Evolutionary conservation across 2,329 filamentous ascomycete genomes (phyloP).

Genomic region (Phaeoacremonium minimum): DNA sequence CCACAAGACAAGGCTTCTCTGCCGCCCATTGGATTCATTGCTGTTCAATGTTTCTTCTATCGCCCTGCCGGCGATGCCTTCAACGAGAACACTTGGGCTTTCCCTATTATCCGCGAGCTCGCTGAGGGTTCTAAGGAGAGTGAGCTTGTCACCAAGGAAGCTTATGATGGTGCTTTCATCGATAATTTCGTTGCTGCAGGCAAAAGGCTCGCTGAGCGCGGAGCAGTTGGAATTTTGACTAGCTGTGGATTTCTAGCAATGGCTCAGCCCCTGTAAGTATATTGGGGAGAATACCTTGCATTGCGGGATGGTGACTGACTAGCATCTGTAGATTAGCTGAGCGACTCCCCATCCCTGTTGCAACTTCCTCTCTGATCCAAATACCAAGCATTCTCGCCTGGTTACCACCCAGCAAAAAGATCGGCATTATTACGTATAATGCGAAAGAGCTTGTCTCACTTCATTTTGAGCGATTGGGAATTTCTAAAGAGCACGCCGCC

Average conservation of each 20-base stretch:
- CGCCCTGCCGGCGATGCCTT: conserved; percentile 29
- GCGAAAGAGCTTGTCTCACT: conserved; percentile 12
- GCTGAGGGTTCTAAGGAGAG: conserved; percentile 21
- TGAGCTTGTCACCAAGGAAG: conserved; percentile 20
- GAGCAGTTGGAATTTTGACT: conserved; percentile 29
- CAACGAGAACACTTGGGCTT: conserved; percentile 28
- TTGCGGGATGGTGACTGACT: conserved; percentile 9
- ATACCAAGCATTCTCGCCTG: conserved; percentile 23
- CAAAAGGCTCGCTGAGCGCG: conserved; percentile 22
- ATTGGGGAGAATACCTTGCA: too few relatives aligned
- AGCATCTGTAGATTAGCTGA: conserved; percentile 17
- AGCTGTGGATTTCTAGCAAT: conserved; percentile 33
- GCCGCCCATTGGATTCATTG: conserved; percentile 28
- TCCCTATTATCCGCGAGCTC: conserved; percentile 27
- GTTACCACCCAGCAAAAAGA: conserved; percentile 13
- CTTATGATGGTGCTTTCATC: conserved; percentile 25
- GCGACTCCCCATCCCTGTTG: conserved; percentile 26
- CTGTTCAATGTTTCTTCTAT: conserved; percentile 24
- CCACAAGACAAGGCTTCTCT: too few relatives aligned
- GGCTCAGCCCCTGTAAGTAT: conserved; percentile 22
- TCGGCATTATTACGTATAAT: conserved; percentile 28
- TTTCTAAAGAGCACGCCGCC: conserved; percentile 12
- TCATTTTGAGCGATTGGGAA: conserved; percentile 16
- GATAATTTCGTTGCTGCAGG: conserved; percentile 27
- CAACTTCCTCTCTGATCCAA: conserved; percentile 28